Conservation (phyloP, 345 rosid species). For the Hibiscus tridactylites region DNA sequence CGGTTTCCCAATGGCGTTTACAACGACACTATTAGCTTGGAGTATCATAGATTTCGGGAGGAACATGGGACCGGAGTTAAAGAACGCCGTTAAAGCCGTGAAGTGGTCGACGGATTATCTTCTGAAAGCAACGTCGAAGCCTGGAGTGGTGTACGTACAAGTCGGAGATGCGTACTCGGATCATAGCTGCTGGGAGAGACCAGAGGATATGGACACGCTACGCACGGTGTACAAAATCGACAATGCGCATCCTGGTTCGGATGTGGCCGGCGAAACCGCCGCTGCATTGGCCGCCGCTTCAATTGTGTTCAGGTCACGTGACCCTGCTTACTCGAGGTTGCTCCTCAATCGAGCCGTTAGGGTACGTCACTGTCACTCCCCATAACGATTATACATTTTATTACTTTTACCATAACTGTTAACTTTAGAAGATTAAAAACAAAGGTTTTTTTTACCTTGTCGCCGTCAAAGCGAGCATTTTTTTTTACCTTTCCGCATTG, state of each 20-base stretch:
- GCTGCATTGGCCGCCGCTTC: constrained; percentile 97
- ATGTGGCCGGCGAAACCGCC: constrained; percentile 95
- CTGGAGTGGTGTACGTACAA: constrained; percentile 58
- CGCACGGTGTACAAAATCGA: constrained; percentile 76
- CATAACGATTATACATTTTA: constrained; percentile 1
- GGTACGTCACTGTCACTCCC: constrained; percentile 40
- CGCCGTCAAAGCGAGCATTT: neutral
- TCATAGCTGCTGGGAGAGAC: constrained; percentile 92
- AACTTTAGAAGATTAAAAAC: neutral
- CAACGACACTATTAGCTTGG: constrained; percentile 84
- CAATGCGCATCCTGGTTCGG: constrained; percentile 73
- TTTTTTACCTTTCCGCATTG: neutral
- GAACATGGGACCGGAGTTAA: constrained; percentile 74
- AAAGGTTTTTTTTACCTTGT: neutral
- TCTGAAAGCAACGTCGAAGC: constrained; percentile 63
- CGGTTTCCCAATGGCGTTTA: constrained; percentile 97
- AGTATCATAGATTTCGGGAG: constrained; percentile 83
- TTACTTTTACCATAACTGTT: neutral
- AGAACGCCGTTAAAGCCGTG: constrained; percentile 56
- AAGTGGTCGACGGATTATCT: constrained; percentile 88
- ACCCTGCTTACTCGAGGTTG: constrained; percentile 64
- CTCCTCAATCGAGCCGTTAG: constrained; percentile 63
- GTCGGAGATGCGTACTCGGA: constrained; percentile 86
- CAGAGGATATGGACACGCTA: constrained; percentile 93
- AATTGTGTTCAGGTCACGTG: constrained; percentile 78